Percentiles rank a stretch among this genome's conserved stretches.
phyloP scores from a whole-genome alignment of 2,329 filamentous ascomycete genomes.

The Paraphaeosphaeria minitans region DNA sequence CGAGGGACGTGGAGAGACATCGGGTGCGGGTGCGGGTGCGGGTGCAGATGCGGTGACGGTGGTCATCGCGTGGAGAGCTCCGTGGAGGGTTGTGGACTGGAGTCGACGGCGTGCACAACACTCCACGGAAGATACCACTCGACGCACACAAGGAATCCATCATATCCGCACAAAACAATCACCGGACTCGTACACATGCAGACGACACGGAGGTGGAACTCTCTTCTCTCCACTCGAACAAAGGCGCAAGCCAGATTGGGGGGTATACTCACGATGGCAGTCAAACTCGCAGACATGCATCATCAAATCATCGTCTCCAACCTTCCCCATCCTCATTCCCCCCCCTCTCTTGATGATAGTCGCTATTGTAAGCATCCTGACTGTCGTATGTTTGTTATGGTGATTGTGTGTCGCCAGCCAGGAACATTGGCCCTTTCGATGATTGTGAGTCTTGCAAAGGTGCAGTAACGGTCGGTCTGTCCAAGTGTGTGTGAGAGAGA shows the following conservation, averaged over 20 bases:
- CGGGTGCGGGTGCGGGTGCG: background rate
- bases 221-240: background rate
- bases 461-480: background rate
- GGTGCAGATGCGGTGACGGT: background rate
- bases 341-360: background rate
- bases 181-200: background rate
- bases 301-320: background rate
- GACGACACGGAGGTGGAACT: background rate
- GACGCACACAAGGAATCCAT: background rate
- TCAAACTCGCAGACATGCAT: background rate
- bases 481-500: background rate
- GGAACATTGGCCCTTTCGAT: background rate
- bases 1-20: background rate
- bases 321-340: too few relatives aligned
- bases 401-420: background rate
- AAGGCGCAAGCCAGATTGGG: background rate
- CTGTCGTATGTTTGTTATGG: background rate
- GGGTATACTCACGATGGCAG: background rate
- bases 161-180: background rate
- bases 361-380: background rate
- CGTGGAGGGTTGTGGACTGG: background rate
- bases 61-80: too few relatives aligned
- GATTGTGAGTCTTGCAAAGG: background rate
- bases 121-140: background rate
- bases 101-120: background rate